phyloP scores from a whole-genome alignment of 2,329 filamentous ascomycete genomes.

The Calonectria henricotiae region DNA sequence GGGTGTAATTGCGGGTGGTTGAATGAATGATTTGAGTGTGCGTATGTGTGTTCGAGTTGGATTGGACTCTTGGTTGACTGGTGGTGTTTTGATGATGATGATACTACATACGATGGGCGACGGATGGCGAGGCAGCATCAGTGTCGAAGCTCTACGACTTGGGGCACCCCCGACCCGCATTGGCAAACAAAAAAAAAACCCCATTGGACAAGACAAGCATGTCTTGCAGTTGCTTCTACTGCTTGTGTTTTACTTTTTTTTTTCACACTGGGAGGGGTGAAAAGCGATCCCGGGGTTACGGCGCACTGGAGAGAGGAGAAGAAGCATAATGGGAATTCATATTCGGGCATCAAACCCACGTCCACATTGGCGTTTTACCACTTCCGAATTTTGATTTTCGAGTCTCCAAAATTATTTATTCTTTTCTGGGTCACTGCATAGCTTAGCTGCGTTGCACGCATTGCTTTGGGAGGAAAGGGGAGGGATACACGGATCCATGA shows the following conservation, averaged over 20 bases:
- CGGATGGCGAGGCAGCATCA: background rate
- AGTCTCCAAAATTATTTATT: constrained; percentile 16
- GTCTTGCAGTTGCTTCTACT: background rate
- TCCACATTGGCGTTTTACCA: constrained; percentile 13
- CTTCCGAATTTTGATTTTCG: background rate
- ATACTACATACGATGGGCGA: constrained; percentile 3
- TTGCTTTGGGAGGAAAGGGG: background rate
- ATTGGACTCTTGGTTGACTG: background rate
- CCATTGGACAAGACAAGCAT: background rate
- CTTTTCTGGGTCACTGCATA: constrained; percentile 22
- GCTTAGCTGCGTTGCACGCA: constrained; percentile 20
- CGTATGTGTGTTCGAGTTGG: background rate
- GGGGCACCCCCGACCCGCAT: constrained; percentile 5
- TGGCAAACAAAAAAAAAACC: too few species aligned
- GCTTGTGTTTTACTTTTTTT: constrained; percentile 7
- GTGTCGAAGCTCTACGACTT: background rate
- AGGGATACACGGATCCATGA: constrained; percentile 15
- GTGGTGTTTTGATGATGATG: background rate
- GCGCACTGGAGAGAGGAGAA: constrained; percentile 12
- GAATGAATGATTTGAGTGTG: background rate
- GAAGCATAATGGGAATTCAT: constrained; percentile 18
- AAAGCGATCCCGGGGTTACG: constrained; percentile 14
- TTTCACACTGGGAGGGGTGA: constrained; percentile 9
- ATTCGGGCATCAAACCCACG: constrained; percentile 24
- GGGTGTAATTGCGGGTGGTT: constrained; percentile 11